Evolutionary conservation across 2,329 filamentous ascomycete species (phyloP), one percentile per base, ranked within the genome.

Genomic region (Monilinia fructicola): DNA sequence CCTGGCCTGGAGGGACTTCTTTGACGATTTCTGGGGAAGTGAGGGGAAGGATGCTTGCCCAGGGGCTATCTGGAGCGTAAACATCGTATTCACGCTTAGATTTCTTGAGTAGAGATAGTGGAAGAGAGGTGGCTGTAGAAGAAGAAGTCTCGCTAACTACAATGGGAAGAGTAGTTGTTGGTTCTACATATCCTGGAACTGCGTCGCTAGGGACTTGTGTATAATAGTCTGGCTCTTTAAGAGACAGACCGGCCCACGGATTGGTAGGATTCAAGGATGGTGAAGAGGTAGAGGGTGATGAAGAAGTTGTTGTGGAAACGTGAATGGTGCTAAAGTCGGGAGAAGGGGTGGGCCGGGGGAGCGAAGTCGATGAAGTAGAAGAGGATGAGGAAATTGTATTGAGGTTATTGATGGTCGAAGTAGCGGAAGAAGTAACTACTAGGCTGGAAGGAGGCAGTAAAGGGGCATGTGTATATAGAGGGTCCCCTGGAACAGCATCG

Each of bases 51-150:
- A 59, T 26, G 12, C 16, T 2, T n/a, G 11, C 16, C 55, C 42
- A 59, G 4, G 56, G 56, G 31, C 56, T 60, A 48, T 48, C 28
- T 1, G 56, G 42, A 11, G 28, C 42, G 16, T 14, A 23, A 26
- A 60, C 48, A 12, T 60, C 28, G 31, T 48, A 60, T 46, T 48
- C 56, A 21, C 56, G 56, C 14, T 60, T 60, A 7, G 21, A 21
- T 46, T 40, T 18, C 42, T 16, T 18, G 14, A 28, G 4, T 14
- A 1, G 12, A 40, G n/a, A 16, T 3, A 23, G 26, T 31, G 18
- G 55, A 59, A 18, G 28, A 54, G n/a, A 5, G 26, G 16, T 54
- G 26, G 52, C 14, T 26, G 2, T 40, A n/a, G 21, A 18, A 4
- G 21, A 18, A 4, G 21, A 40, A 40, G 38, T 40, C 38, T 40